Evolutionary conservation across 306 rosid genomes (phyloP).

Genomic region (Hippophae rhamnoides): DNA sequence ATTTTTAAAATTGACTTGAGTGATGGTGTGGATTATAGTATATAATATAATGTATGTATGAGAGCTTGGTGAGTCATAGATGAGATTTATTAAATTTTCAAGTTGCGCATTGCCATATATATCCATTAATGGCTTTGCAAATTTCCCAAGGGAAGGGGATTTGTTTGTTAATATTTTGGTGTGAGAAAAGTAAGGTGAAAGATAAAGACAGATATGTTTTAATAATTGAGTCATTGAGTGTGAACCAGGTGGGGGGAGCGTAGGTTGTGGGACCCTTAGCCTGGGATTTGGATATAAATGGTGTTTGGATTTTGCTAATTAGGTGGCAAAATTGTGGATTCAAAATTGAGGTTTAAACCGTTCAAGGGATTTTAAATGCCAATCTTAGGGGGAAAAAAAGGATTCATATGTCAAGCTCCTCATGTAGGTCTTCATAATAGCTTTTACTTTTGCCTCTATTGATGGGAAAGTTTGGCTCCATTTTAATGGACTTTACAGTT

Average conservation of each 20-base stretch:
- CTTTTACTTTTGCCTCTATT: no score
- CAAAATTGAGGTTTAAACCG: no score
- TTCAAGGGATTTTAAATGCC: no score
- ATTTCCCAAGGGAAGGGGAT: constrained; percentile 73
- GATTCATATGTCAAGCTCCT: no score
- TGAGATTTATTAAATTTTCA: constrained; percentile 29
- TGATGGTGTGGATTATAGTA: constrained; percentile 46
- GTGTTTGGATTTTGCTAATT: no score
- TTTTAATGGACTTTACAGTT: constrained; percentile 18
- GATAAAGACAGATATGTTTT: constrained; percentile 18
- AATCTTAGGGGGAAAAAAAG: no score
- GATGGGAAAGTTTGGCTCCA: constrained; percentile 18
- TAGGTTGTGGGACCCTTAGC: constrained; percentile 14
- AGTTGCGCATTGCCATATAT: constrained; percentile 38
- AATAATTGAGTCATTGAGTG: constrained; percentile 41
- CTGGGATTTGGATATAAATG: constrained; percentile 38
- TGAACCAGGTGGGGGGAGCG: constrained; percentile 30
- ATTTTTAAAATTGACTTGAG: constrained; percentile 35
- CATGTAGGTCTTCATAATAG: no score
- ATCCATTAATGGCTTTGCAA: constrained; percentile 71
- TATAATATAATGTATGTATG: constrained; percentile 22
- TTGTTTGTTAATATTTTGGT: constrained; percentile 24
- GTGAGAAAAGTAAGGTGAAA: constrained; percentile 8
- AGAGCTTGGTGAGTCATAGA: constrained; percentile 44
- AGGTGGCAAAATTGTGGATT: no score